These are phyloP conservation scores for Daldinia bambusicola DNA, from an alignment of 495 filamentous ascomycete species.

Conservation along the genomic window DNA sequence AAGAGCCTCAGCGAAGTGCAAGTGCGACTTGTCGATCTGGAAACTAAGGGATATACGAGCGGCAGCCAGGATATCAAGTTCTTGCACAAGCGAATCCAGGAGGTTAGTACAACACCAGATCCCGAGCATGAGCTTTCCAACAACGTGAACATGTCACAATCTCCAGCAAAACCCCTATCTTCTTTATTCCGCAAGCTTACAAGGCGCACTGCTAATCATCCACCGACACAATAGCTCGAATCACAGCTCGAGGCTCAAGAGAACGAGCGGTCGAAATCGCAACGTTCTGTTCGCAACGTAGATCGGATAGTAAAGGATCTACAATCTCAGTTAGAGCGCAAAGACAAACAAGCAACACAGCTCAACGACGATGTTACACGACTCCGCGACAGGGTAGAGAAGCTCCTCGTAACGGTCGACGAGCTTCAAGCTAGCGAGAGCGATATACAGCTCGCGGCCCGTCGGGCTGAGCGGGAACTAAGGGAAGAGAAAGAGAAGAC, in stretches of 20 bases:
- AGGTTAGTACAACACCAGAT: slow-evolving; percentile 68
- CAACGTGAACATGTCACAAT: not conserved
- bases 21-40: slow-evolving; percentile 87
- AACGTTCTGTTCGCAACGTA: slow-evolving; percentile 89
- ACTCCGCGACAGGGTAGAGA: slow-evolving; percentile 87
- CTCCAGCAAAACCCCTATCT: slow-evolving; percentile 29
- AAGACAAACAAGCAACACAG: slow-evolving; percentile 83
- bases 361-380: slow-evolving; percentile 83
- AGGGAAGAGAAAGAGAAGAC: slow-evolving; percentile 88
- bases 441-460: slow-evolving; percentile 77
- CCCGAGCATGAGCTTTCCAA: slow-evolving; percentile 24
- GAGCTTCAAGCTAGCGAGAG: slow-evolving; percentile 90
- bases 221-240: slow-evolving; percentile 73
- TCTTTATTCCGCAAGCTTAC: slow-evolving; percentile 41
- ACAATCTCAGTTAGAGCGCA: slow-evolving; percentile 89
- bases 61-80: slow-evolving; percentile 96
- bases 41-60: slow-evolving; percentile 95
- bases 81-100: slow-evolving; percentile 92
- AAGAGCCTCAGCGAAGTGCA: slow-evolving; percentile 93
- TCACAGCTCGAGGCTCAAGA: slow-evolving; percentile 89
- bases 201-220: slow-evolving; percentile 41
- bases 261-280: slow-evolving; percentile 76
- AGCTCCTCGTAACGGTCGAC: slow-evolving; percentile 88
- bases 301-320: slow-evolving; percentile 95
- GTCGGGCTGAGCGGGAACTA: slow-evolving; percentile 88